phyloP scores from a whole-genome alignment of 2,329 filamentous ascomycete genomes.

The Scedosporium boydii region DNA sequence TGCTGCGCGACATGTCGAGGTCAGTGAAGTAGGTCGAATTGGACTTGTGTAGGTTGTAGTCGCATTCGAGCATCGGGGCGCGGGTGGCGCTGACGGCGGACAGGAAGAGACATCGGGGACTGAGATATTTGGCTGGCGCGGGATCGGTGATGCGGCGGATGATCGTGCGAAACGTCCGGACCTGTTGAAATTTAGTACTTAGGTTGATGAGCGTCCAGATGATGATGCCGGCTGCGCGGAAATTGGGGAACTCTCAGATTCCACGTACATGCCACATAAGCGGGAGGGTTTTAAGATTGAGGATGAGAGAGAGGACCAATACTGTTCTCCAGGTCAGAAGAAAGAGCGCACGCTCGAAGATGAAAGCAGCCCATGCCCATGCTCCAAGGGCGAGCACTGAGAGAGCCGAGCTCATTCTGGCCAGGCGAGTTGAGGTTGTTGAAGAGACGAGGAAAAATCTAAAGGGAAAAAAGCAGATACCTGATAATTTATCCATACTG shows the following conservation, averaged over 20 bases:
- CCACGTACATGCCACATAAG: neutral
- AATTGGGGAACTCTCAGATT: neutral
- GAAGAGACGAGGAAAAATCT: too few species aligned
- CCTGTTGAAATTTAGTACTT: neutral
- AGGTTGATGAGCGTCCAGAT: neutral
- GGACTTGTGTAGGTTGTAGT: conserved; percentile 79
- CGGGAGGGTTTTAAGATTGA: neutral
- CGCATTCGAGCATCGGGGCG: conserved; percentile 62
- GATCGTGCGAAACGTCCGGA: neutral
- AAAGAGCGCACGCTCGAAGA: too few species aligned
- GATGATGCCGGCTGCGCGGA: neutral
- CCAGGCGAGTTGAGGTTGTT: too few species aligned
- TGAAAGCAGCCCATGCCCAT: too few species aligned
- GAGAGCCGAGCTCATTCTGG: too few species aligned
- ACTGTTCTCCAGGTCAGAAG: too few species aligned
- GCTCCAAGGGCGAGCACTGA: too few species aligned
- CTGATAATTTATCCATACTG: too few species aligned
- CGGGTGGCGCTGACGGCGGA: neutral
- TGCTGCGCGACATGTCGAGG: conserved; percentile 73
- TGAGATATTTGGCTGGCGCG: neutral
- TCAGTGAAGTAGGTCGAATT: conserved; percentile 83
- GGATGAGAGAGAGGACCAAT: neutral
- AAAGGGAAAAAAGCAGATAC: too few species aligned
- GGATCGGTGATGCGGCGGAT: neutral
- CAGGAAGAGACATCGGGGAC: neutral